Evolutionary conservation across 2,329 filamentous ascomycete species (phyloP), one percentile per base, ranked within the genome.

Genomic region (Alternaria hordeiaustralica): DNA sequence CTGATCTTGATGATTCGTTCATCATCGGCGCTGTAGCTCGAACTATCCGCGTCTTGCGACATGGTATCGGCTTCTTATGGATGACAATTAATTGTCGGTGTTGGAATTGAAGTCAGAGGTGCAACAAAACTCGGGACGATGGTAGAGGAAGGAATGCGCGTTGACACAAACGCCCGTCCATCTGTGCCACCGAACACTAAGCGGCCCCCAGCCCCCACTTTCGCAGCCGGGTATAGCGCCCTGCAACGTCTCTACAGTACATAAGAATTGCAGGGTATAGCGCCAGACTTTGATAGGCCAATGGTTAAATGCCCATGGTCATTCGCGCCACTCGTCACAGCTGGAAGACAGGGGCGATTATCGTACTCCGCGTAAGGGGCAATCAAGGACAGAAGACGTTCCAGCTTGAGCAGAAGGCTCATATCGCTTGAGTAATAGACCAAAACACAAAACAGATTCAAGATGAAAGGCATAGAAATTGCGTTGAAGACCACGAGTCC

Each of bases 301-400:
- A 36, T 36, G 33, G 33, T 36, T 36, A 36, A 36, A 36, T 36
- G 33, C 33, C 15, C 33, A 36, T 36, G 33, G 33, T 5, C 33
- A 36, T 36, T 36, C 33, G 33, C 33, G 33, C 33, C 33, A 36
- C 33, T 47, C 44, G 10, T 47, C 44, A 47, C 44, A 47, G 44
- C 44, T 47, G 44, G 15, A 11, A 36, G n/a, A 18, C 33, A 43
- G 23, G 23, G 33, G 28, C 78, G 80, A 64, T 80, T 78, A 18
- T 75, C 33, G 33, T 36, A 36, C 33, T 36, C 33, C 33, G 33
- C 13, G 33, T 36, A 36, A 36, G 15, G 33, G 33, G 70, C 21
- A 15, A 36, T 36, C 33, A 36, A 36, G 33, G 13, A 36, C 33
- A 36, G 4, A 36, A 5, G 33, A 36, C 33, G 15, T 36, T 9